Base-by-base conservation (phyloP, 129 eudicot species). In the Rutidosis leptorrhynchoides region DNA sequence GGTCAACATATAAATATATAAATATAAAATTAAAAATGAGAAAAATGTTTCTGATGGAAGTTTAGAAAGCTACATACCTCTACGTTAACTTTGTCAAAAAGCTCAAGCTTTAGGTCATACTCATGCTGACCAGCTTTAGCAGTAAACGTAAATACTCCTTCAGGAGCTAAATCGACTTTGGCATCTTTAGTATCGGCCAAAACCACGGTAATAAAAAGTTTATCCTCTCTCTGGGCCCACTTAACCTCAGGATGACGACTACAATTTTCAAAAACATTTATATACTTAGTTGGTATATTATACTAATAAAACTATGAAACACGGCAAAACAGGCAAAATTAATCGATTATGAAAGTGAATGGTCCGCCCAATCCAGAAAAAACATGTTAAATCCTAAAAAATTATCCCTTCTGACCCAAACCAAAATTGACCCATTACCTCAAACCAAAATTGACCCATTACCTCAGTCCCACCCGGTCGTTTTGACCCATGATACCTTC, bases 191-290 rank as follows among this genome's bases (percentile, higher is more conserved):
- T 85, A 79, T 93, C 95, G 0, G 96, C 89, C 67, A 93, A 72
- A 35, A 82, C 40, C 32, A 93, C 96, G 3, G 96, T 93, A 51
- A 93, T 69, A 59, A 51, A 93, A 4, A 93, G 78, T 71, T 80
- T 84, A 72, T 93, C 98, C 61, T 76, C 85, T 73, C 96, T 85
- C 62, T 93, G 87, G 7, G 98, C 98, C 98, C 98, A 93, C 81
- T 88, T 93, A 48, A 93, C 82, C 55, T 85, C 95, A 14, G 98
- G 98, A 79, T 88, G 89, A 56, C 89, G 95, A 81, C 96, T 91
- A 43, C 67, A 82, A 53, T 53, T 1, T 21, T 33, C 20, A 70
- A 42, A 62, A 59, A 19, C 1, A 21, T 19, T n/a, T 74, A n/a
- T 27, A 33, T 21, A 6, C 6, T 27, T 33, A 43, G 69, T 58